phyloP scores from a whole-genome alignment of 768 basidiomycete genomes.

The Boletus rex-veris region DNA sequence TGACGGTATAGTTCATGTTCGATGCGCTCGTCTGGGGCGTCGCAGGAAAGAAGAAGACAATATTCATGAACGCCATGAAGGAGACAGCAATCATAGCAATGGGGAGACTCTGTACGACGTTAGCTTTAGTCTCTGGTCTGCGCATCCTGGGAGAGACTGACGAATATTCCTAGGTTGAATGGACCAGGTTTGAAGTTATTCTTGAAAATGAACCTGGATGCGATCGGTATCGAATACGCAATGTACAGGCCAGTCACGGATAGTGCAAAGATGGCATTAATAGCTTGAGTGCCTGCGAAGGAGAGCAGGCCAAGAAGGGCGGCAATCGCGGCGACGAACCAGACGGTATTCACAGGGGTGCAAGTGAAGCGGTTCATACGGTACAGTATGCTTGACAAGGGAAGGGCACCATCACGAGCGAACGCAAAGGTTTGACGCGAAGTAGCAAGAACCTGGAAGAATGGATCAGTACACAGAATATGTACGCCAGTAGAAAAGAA shows the following conservation, averaged over 20 bases:
- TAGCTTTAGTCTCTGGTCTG: neutral
- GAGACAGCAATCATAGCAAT: constrained; percentile 51
- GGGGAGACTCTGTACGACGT: constrained; percentile 45
- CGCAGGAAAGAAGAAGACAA: constrained; percentile 64
- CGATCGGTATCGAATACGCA: constrained; percentile 49
- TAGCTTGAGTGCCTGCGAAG: constrained; percentile 56
- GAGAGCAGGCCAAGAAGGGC: constrained; percentile 49
- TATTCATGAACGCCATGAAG: constrained; percentile 64
- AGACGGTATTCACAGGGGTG: constrained; percentile 60
- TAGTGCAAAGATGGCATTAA: constrained; percentile 54
- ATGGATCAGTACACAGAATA: constrained; percentile 2
- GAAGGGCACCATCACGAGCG: constrained; percentile 59
- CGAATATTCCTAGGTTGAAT: constrained; percentile 44
- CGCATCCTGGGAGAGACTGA: constrained; percentile 19
- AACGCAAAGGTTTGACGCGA: constrained; percentile 60
- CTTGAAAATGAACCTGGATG: constrained; percentile 44
- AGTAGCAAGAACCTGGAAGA: constrained; percentile 40
- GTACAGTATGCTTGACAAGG: constrained; percentile 52
- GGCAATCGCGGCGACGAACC: constrained; percentile 43
- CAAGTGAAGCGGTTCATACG: constrained; percentile 49
- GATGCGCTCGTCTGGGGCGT: constrained; percentile 41
- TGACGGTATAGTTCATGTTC: constrained; percentile 71
- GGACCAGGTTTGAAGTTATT: constrained; percentile 47
- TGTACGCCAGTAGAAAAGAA: too few relatives aligned
- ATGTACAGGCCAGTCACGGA: constrained; percentile 46